Base-by-base conservation (phyloP, 768 basidiomycete species). In the Lactifluus volemus region DNA sequence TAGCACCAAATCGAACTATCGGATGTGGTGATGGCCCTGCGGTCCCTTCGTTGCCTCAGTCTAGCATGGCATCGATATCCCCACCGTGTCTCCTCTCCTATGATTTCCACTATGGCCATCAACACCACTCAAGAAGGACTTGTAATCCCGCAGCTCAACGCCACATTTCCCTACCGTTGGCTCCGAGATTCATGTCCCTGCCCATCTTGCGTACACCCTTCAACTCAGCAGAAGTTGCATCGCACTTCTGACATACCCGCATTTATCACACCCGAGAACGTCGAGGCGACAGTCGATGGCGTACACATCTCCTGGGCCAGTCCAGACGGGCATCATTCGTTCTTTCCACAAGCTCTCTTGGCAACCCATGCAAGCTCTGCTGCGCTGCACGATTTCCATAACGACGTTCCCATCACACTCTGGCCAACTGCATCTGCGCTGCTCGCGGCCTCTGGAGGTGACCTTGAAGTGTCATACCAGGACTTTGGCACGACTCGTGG, bases 111-210 rank as follows among this genome's bases (percentile, higher is more conserved):
- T 4, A n/a, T 45, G 10, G 39, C 51, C 3, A 38, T 36, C 30
- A 48, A 21, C 17, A 44, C 50, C 5, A 49, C 21, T 32, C 51
- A 7, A 29, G 41, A 58, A 15, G 61, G 61, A 29, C 56, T 63
- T 39, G 21, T 32, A 4, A 49, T 70, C n/a, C 52, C 60, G 5
- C 49, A 75, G 0, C 70, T 84, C 11, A 73, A 75, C 19, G 66
- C 77, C 30, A 69, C 73, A 10, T 84, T 90, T 65, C 80, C 88
- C 0, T 85, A 81, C 67, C 72, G 83, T 57, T 94, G 91, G 85
- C 80, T 98, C 10, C 84, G 93, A 25, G 94, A 98, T 68, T 81
- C 88, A 0, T 97, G 93, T 66, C 83, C 81, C 59, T 92, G 88
- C 45, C 73, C 82, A 0, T 67, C 74, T 2, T 94, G 88, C 64